These are phyloP conservation scores for Aspergillus bridgeri DNA, from an alignment of 495 filamentous ascomycete species.

Conservation along the genomic window DNA sequence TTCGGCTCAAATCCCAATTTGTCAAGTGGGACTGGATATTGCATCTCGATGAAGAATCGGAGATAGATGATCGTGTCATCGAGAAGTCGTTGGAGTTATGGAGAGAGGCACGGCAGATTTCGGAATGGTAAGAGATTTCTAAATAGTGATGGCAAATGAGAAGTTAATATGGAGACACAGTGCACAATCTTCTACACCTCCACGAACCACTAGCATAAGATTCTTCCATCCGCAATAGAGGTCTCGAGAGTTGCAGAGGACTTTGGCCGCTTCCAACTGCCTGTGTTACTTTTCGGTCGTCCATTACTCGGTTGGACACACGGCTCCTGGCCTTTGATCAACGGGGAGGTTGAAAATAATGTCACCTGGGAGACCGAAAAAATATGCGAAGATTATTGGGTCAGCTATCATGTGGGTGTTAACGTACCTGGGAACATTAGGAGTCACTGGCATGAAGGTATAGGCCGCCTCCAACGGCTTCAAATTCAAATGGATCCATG, in stretches of 20 bases:
- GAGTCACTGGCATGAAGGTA: no score
- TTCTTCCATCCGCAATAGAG: constrained; percentile 7
- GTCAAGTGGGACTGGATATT: constrained; percentile 10
- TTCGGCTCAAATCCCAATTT: constrained; percentile 6
- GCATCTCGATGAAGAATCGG: constrained; percentile 13
- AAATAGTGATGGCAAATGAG: no score
- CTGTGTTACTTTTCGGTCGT: constrained; percentile 1
- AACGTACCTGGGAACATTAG: no score
- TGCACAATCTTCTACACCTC: constrained; percentile 14
- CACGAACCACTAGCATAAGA: constrained; percentile 7
- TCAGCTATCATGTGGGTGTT: constrained; percentile 12
- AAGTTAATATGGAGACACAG: not conserved
- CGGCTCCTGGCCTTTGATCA: constrained; percentile 9
- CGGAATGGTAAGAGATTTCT: constrained; percentile 13
- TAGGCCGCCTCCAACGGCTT: no score
- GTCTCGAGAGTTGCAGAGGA: constrained; percentile 8
- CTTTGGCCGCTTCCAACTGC: constrained; percentile 11
- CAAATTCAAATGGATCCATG: no score
- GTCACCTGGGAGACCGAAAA: constrained; percentile 14
- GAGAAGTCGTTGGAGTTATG: constrained; percentile 9
- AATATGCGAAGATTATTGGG: constrained; percentile 14
- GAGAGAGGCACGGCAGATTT: constrained; percentile 9
- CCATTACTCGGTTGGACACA: constrained; percentile 11
- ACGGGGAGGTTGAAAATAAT: constrained; percentile 9
- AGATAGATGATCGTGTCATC: constrained; percentile 11